Evolutionary conservation across 2,329 filamentous ascomycete genomes (phyloP).

Genomic region (Apiospora koreana): DNA sequence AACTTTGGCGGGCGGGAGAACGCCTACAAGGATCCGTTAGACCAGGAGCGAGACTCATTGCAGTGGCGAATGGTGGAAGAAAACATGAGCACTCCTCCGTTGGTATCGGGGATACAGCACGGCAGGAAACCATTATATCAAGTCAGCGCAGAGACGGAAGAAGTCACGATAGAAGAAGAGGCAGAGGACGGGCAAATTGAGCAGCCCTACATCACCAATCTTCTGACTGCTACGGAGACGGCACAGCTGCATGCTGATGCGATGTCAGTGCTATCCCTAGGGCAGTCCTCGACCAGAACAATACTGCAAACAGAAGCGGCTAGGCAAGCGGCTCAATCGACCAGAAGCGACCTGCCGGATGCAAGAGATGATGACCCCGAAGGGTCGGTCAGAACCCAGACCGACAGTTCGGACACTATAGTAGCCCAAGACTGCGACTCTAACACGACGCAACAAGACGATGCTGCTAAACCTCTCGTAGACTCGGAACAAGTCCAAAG

Average conservation of each 20-base stretch:
- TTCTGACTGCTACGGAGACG: neutral
- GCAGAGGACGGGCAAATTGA: neutral
- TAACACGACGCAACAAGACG: neutral
- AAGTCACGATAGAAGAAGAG: neutral
- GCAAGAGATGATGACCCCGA: neutral
- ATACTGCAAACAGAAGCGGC: neutral
- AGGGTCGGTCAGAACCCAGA: neutral
- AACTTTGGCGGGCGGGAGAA: constrained; percentile 23
- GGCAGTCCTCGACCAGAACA: neutral
- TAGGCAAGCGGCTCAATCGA: neutral
- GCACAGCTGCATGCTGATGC: neutral
- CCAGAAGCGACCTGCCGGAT: neutral
- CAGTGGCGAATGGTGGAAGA: neutral
- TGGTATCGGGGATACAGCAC: neutral
- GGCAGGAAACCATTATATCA: neutral
- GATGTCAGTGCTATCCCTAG: neutral
- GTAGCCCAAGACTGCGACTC: neutral
- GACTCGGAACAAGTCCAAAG: constrained; percentile 6
- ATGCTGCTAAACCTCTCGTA: neutral
- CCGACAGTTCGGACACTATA: neutral
- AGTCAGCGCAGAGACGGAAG: neutral
- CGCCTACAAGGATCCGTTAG: constrained; percentile 20
- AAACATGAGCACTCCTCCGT: neutral
- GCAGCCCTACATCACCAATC: neutral
- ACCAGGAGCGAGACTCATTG: neutral